Percentiles rank a stretch among this genome's conserved stretches.
Conservation (phyloP, 176 grass and related monocot genomes). For the bread wheat (Triticum aestivum) region IWGSC_CS_RefSeq_v2.1 NC_057809.1:29872109-29872608, state of each 20-base stretch:
- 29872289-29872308: too few species aligned
- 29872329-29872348: too few species aligned
- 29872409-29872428: constrained; percentile 15
- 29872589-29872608: constrained; percentile 16
- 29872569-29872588: constrained; percentile 39
- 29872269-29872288: too few species aligned
- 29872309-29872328: too few species aligned
- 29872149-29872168: too few species aligned
- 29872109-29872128: too few species aligned
- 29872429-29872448: constrained; percentile 38
- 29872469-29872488: constrained; percentile 58
- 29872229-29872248: too few species aligned
- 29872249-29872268: too few species aligned
- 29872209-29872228: too few species aligned
- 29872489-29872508: constrained; percentile 35
- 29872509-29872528: constrained; percentile 71
- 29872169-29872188: too few species aligned
- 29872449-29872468: constrained; percentile 61
- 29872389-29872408: neutral
- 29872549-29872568: constrained; percentile 47
- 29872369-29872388: neutral
- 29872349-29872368: neutral
- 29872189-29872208: too few species aligned
- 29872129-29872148: too few species aligned
- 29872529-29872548: constrained; percentile 52